phyloP scores from a whole-genome alignment of 495 filamentous ascomycete genomes.

The Podospora bellae-mahoneyi region DNA sequence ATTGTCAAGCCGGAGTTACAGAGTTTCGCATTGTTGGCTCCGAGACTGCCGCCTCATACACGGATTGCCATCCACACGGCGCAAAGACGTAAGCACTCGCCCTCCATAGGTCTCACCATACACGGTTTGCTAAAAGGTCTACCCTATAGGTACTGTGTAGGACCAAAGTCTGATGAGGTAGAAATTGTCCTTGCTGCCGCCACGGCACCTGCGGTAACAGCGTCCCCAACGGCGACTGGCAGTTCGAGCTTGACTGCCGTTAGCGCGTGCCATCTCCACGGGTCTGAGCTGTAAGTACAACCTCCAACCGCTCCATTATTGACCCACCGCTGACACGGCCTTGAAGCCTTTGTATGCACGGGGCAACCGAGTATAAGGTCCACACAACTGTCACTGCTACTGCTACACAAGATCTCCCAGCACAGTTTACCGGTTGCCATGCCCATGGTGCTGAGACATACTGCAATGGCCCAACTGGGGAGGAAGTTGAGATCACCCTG shows the following conservation, averaged over 20 bases:
- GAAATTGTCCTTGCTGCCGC: conserved; percentile 16
- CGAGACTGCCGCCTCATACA: conserved; percentile 18
- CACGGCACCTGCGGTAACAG: conserved; percentile 5
- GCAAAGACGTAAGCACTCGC: conserved; percentile 13
- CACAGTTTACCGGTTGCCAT: conserved; percentile 27
- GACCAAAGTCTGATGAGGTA: conserved; percentile 13
- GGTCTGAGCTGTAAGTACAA: conserved; percentile 14
- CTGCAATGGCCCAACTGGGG: conserved; percentile 49
- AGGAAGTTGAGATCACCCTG: conserved; percentile 23
- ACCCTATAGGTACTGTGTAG: conserved; percentile 13
- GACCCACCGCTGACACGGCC: background rate
- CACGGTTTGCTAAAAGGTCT: background rate
- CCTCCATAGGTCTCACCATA: background rate
- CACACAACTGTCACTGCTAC: conserved; percentile 21
- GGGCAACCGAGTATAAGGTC: conserved; percentile 21
- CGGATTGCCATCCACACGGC: conserved; percentile 15
- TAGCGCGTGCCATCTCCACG: conserved; percentile 21
- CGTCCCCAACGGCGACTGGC: conserved; percentile 9
- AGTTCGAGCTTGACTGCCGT: conserved; percentile 14
- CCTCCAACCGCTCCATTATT: background rate
- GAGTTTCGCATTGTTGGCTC: conserved; percentile 21
- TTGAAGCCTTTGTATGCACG: conserved; percentile 20
- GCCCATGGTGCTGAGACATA: conserved; percentile 22
- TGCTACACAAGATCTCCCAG: conserved; percentile 21
- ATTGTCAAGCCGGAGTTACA: conserved; percentile 17